A percentile compares a stretch with the other conserved stretches of the same genome.
Evolutionary conservation across 805 yeast genomes (phyloP).

Genomic region (Blastobotrys muscicola): DNA sequence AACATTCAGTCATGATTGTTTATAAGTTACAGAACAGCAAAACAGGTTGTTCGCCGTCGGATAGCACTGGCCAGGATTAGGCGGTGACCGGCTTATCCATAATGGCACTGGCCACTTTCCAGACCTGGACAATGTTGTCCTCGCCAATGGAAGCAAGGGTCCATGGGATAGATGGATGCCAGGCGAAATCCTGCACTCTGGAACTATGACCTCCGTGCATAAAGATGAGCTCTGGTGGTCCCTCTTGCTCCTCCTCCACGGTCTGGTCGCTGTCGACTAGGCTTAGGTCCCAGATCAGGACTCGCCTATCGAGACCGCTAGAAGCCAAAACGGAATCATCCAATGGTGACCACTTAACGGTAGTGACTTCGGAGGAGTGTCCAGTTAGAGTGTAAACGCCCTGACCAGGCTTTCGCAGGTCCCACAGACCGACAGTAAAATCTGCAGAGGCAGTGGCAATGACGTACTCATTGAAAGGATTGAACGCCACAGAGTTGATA

Average conservation of each 20-base stretch:
- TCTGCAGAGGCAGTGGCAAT: constrained; percentile 76
- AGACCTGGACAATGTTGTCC: constrained; percentile 66
- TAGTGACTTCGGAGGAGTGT: constrained; percentile 48
- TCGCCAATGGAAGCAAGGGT: constrained; percentile 62
- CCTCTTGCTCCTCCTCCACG: constrained; percentile 40
- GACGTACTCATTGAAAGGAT: constrained; percentile 41
- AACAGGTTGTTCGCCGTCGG: constrained; percentile 1
- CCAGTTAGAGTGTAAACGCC: constrained; percentile 62
- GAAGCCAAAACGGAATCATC: constrained; percentile 49
- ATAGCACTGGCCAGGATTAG: not conserved
- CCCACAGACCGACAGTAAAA: constrained; percentile 61
- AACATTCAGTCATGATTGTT: no score
- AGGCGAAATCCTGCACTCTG: constrained; percentile 53
- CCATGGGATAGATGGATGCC: constrained; percentile 55
- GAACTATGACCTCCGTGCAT: constrained; percentile 85
- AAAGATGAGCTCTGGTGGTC: constrained; percentile 70
- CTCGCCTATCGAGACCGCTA: constrained; percentile 58
- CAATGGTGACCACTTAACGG: constrained; percentile 45
- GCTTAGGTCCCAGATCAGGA: constrained; percentile 65
- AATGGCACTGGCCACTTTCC: constrained; percentile 53
- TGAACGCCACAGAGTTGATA: constrained; percentile 57
- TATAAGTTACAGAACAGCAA: not conserved
- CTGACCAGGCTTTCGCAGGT: constrained; percentile 49
- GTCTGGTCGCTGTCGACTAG: constrained; percentile 43
- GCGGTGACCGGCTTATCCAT: constrained; percentile 17